phyloP scores from a whole-genome alignment of 768 basidiomycete genomes.

The Sarcodon aspratus region DNA sequence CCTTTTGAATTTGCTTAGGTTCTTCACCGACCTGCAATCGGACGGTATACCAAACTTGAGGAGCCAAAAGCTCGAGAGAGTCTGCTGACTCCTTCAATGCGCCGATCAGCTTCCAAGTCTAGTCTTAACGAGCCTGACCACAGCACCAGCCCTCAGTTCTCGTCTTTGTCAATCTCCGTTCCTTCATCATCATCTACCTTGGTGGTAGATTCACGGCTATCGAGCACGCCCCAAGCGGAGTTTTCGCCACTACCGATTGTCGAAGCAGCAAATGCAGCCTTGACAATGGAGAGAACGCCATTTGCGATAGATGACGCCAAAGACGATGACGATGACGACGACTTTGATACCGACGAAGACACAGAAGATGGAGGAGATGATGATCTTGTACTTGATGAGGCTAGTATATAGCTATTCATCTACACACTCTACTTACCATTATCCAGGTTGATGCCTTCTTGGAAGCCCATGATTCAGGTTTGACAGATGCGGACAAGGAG shows the following conservation, averaged over 20 bases:
- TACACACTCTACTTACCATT: neutral
- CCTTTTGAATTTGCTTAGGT: constrained; percentile 28
- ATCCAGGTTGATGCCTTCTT: constrained; percentile 82
- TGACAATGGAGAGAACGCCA: constrained; percentile 73
- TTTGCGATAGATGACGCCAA: constrained; percentile 97
- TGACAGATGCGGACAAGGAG: constrained; percentile 70
- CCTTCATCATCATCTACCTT: constrained; percentile 22
- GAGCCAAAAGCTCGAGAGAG: constrained; percentile 88
- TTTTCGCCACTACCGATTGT: constrained; percentile 54
- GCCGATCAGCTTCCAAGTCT: constrained; percentile 44
- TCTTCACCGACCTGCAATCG: constrained; percentile 72
- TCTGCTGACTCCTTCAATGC: constrained; percentile 62
- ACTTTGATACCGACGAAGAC: constrained; percentile 38
- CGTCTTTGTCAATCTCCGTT: constrained; percentile 19
- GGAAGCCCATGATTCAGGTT: constrained; percentile 83
- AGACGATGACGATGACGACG: constrained; percentile 65
- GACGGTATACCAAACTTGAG: constrained; percentile 70
- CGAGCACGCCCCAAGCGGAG: constrained; percentile 2
- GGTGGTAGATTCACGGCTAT: constrained; percentile 2
- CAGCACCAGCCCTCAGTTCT: constrained; percentile 7
- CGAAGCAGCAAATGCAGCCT: constrained; percentile 64
- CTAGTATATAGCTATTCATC: constrained; percentile 18
- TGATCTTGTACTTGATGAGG: constrained; percentile 72
- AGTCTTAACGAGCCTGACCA: constrained; percentile 25
- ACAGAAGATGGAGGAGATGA: constrained; percentile 47